Evolutionary conservation across 2,329 filamentous ascomycete species (phyloP).

Genomic region (Trichophyton benhamiae): DNA sequence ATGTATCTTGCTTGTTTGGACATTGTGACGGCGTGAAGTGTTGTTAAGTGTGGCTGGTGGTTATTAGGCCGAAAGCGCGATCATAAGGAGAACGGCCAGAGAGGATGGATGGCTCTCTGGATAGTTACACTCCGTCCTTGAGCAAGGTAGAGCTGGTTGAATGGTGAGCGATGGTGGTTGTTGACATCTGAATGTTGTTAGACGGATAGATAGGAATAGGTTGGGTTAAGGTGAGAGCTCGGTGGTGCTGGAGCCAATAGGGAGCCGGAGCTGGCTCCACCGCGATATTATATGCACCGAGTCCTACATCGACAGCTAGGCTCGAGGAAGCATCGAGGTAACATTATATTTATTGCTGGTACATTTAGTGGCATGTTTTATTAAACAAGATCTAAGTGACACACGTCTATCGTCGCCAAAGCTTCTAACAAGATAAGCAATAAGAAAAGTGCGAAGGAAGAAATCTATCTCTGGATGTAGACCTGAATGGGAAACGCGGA

Average conservation of each 20-base stretch:
- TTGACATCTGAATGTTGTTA: not conserved
- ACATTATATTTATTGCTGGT: not conserved
- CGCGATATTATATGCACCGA: not conserved
- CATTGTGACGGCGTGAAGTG: slow-evolving; percentile 19
- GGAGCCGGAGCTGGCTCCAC: not conserved
- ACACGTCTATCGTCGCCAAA: not conserved
- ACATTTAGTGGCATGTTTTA: not conserved
- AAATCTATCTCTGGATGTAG: too few relatives aligned
- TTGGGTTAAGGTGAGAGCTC: not conserved
- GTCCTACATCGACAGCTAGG: not conserved
- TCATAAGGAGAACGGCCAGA: not conserved
- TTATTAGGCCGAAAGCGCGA: not conserved
- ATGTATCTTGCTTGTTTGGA: slow-evolving; percentile 54
- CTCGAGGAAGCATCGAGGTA: not conserved
- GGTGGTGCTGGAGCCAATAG: not conserved
- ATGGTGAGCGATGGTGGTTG: not conserved
- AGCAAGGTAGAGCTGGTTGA: not conserved
- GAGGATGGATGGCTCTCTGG: not conserved
- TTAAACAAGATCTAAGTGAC: not conserved
- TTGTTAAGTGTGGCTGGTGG: not conserved
- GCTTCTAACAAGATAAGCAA: not conserved
- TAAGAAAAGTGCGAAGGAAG: too few relatives aligned
- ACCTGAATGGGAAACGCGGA: not conserved
- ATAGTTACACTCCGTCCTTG: not conserved
- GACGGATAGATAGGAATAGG: not conserved